A percentile compares a stretch with the other conserved stretches of the same genome.
Evolutionary conservation across 805 yeast species (phyloP).

Genomic region (Lipomyces anomalus): DNA sequence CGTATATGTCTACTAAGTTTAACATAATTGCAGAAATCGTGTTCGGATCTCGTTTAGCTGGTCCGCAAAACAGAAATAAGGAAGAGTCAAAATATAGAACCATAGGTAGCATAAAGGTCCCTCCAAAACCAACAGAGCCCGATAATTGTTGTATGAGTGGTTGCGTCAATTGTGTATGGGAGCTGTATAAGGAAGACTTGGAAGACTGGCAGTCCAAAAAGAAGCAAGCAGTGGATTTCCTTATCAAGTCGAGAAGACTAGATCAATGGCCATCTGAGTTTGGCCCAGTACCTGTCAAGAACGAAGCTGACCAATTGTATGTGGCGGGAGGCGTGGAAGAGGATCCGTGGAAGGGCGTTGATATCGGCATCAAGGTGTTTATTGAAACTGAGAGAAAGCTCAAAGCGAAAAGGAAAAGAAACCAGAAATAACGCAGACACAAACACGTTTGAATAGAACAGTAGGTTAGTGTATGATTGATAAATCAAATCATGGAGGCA

Average conservation of each 20-base stretch:
- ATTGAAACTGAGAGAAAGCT: slow-evolving; percentile 73
- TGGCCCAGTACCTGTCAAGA: slow-evolving; percentile 45
- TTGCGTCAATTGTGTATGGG: slow-evolving; percentile 97
- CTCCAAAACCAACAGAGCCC: slow-evolving; percentile 81
- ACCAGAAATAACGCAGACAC: too few species aligned
- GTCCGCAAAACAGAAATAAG: slow-evolving; percentile 13
- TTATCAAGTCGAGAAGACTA: slow-evolving; percentile 35
- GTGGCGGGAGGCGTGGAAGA: slow-evolving; percentile 38
- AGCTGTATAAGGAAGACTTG: slow-evolving; percentile 78
- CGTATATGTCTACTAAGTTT: background rate
- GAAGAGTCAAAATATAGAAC: slow-evolving; percentile 15
- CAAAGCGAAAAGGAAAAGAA: slow-evolving; percentile 5
- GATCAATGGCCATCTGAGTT: slow-evolving; percentile 62
- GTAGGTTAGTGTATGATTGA: too few species aligned
- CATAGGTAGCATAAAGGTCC: slow-evolving; percentile 60
- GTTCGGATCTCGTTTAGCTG: slow-evolving; percentile 23
- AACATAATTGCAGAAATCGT: slow-evolving; percentile 11
- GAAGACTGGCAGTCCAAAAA: slow-evolving; percentile 70
- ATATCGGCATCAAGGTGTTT: slow-evolving; percentile 71
- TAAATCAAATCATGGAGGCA: too few species aligned
- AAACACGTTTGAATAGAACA: too few species aligned
- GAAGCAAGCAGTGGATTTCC: slow-evolving; percentile 49
- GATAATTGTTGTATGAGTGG: slow-evolving; percentile 98
- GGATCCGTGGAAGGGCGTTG: slow-evolving; percentile 56
- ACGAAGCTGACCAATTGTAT: too few species aligned